Base-by-base conservation (phyloP, 257 asterid genomes). In the Solanum paucissectum region DNA sequence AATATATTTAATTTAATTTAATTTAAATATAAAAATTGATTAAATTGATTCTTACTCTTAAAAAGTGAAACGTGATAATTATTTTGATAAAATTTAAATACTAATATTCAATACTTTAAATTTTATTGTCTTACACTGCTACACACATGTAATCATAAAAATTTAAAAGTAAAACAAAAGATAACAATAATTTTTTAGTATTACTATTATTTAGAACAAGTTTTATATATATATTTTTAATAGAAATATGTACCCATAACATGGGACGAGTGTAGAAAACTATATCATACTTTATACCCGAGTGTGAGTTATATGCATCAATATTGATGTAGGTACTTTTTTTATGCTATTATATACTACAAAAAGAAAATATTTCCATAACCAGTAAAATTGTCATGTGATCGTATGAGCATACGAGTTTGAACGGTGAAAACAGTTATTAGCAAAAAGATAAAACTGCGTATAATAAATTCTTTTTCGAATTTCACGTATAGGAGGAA, bases 401-500 rank as follows among this genome's bases (percentile, higher is more conserved):
- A 60, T 23, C 29, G 2, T 2, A 49, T 44, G 9, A 55, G 11
- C 1, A 18, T 9, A 60, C 4, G 5, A 4, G 1, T 60, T 60
- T 60, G 6, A 60, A 9, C 12, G 5, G 3, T 60, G 1, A 2
- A 62, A n/a, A n/a, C 0, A 62, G 3, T 16, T 16, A 52, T 1
- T 52, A 52, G 1, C 23, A 16, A 52, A 23, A 62, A 9, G 16
- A n/a, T 52, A 52, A 52, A 16, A 52, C 0, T n/a, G 3, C 0
- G 2, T 64, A 64, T 1, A n/a, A 64, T 64, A 9, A n/a, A 10
- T 4, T 5, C 29, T 0, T 64, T 10, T 64, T n/a, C 0, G 1
- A 25, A 64, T 25, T n/a, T 5, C 0, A 4, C 2, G 0, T 11
- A 64, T 5, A 64, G 1, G 1, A 3, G 0, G 0, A 0, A 5